Base-by-base conservation (phyloP, 2,329 filamentous ascomycete genomes). In the Colletotrichum cereale region DNA sequence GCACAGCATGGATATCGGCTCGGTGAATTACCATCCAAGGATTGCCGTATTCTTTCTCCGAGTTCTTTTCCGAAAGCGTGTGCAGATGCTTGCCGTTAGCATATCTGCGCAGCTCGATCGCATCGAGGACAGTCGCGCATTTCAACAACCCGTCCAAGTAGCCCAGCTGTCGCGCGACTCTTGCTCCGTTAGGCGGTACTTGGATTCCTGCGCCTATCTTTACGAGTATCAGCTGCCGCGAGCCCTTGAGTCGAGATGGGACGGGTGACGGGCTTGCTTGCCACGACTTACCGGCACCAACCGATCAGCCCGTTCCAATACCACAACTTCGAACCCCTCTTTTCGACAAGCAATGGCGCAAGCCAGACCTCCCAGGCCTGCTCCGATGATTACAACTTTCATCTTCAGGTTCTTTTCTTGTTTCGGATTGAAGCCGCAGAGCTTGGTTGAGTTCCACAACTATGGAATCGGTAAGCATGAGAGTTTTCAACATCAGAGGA, bases 161-260 rank as follows among this genome's bases (percentile, higher is more conserved):
- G 2, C 68, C 68, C 50, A 71, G 31, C 53, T 64, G 58, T 10
- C 68, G 68, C 6, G 60, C 57, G 26, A 71, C 38, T 1, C 65
- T 62, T 29, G 68, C 26, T 12, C 42, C 68, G 12, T 71, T 71
- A 1, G 68, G 68, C 2, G 68, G 68, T 2, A 68, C 38, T 26
- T 71, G 68, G 34, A 71, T 71, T 1, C 68, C 68, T 8, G 68
- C 57, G n/a, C 68, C 68, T 18, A 71, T 52, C 68, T 71, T 26
- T 5, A 3, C 36, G 14, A 21, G 4, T 0, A 6, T 57, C 36
- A 26, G 3, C 1, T 44, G 21, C 21, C 7, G 2, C 12, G 34
- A 26, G n/a, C n/a, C 12, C 16, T 24, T 38, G 21, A 11, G 3
- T 11, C 5, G 11, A 38, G 6, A 38, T 18, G 24, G 14, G 2